Evolutionary conservation across 495 filamentous ascomycete species (phyloP), one percentile per base, ranked within the genome.

Genomic region (Chaetomium fimeti): DNA sequence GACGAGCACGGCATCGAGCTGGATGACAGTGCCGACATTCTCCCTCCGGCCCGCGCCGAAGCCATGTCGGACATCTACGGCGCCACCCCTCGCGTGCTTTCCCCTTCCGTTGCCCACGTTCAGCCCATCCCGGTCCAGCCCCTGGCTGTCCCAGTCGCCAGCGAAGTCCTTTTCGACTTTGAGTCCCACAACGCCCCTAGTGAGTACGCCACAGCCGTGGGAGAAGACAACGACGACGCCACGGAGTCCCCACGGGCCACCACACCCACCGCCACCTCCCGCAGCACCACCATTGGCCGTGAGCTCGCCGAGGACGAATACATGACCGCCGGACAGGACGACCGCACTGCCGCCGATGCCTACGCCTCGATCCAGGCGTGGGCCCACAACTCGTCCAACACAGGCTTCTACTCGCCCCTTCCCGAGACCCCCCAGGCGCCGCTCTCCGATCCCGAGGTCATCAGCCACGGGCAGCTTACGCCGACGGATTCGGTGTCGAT

Each of bases 361-460:
- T 83, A 78, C 65, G 81, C 79, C 43, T 80, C 79, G 3, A 84
- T 85, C 66, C 79, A 84, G 68, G 82, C 82, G 2, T 85, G 83
- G 83, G 81, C 82, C n/a, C 79, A 82, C 52, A 60, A 72, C 45
- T 72, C 72, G 15, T 70, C 78, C 62, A 66, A 71, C 6, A 22
- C 42, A 13, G 75, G 78, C 64, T 84, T 84, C 66, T 84, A 84
- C 69, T 84, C 82, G 24, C 80, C 83, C 0, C 75, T 82, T 20
- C 82, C 83, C 22, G 69, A 67, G 5, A 77, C 75, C 3, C 75
- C 75, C 6, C 64, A 67, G 12, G 71, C 73, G 9, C 71, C 78
- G 15, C 45, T 75, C 11, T 81, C 78, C 0, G 80, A 82, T 53
- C 68, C 74, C 16, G 79, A 81, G 38, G 45, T 79, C 28, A 64